Base-by-base conservation (phyloP, 768 basidiomycete species). In the Lactarius akahatsu region DNA sequence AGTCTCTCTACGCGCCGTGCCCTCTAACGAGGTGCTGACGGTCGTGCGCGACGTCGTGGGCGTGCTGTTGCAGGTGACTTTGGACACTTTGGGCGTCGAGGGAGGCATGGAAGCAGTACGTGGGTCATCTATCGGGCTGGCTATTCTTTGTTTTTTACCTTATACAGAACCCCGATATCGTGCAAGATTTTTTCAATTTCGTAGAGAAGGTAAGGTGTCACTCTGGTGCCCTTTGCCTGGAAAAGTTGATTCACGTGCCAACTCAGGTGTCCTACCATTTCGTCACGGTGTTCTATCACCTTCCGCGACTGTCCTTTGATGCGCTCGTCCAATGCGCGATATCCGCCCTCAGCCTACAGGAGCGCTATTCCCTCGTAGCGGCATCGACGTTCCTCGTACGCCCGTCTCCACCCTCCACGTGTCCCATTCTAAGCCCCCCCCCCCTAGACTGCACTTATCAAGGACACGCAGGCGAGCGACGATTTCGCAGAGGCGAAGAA, bases 111-210 rank as follows among this genome's bases (percentile, higher is more conserved):
- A 87, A 72, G 80, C 79, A 66, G 92, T 93, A 71, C 66, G 87
- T 65, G 77, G 18, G 30, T 6, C 50, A 23, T 52, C 26, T 16
- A 26, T 52, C 50, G 15, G 26, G 50, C 15, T 52, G 23, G 50
- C 10, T 62, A n/a, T n/a, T 30, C 10, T 23, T 20, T 15, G 38
- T 28, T 50, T 23, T 47, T 59, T 50, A 13, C 16, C 30, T 28
- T 18, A 16, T 50, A 16, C 40, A 96, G 93, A 93, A 96, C 73
- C 94, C 95, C 0, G 95, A 96, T 74, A 85, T 96, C 32, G 92
- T 94, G 18, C 93, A 94, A 73, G 87, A 87, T 30, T 96, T 95
- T 76, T 96, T 96, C 76, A 82, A 82, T 10, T 95, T 87, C 73
- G 83, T 91, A 80, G 91, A 93, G 55, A 82, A 85, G 55, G 91